Evolutionary conservation across 257 asterid species (phyloP).

Genomic region (Gentiana macrophylla): DNA sequence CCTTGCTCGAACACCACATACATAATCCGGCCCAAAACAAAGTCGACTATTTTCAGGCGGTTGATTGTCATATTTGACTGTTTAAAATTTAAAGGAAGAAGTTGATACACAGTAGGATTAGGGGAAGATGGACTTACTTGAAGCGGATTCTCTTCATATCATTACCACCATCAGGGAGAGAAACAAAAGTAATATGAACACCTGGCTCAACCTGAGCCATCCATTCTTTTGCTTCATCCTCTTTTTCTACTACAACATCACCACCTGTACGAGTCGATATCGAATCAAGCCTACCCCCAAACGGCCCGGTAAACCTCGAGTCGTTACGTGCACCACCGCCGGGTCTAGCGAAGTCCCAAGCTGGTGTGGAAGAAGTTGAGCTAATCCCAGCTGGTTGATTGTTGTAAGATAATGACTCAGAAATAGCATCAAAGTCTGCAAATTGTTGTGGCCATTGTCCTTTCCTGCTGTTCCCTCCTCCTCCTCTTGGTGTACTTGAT

Average conservation of each 20-base stretch:
- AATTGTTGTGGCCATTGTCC: constrained; percentile 36
- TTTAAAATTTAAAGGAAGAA: no score
- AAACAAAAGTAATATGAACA: constrained; percentile 74
- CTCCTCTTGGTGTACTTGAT: constrained; percentile 36
- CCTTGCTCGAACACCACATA: no score
- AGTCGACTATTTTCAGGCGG: no score
- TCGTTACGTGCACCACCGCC: constrained; percentile 28
- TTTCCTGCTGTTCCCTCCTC: constrained; percentile 19
- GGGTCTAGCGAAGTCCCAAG: constrained; percentile 58
- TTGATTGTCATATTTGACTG: no score
- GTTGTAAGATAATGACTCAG: constrained; percentile 57
- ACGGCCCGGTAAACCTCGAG: constrained; percentile 29
- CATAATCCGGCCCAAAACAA: no score
- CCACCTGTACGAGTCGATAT: constrained; percentile 30
- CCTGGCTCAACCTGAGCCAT: constrained; percentile 92
- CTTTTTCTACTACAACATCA: constrained; percentile 48
- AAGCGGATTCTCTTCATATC: constrained; percentile 86
- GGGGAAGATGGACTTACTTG: constrained; percentile 29
- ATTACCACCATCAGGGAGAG: constrained; percentile 79
- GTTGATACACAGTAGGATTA: no score
- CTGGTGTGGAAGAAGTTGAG: constrained; percentile 61
- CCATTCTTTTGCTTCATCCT: constrained; percentile 66
- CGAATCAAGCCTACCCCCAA: constrained; percentile 26
- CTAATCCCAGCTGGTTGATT: constrained; percentile 42
- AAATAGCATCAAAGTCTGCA: constrained; percentile 56